These are phyloP conservation scores for Jackrogersella multiformis DNA, from an alignment of 495 filamentous ascomycete genomes.

Conservation along the genomic window DNA sequence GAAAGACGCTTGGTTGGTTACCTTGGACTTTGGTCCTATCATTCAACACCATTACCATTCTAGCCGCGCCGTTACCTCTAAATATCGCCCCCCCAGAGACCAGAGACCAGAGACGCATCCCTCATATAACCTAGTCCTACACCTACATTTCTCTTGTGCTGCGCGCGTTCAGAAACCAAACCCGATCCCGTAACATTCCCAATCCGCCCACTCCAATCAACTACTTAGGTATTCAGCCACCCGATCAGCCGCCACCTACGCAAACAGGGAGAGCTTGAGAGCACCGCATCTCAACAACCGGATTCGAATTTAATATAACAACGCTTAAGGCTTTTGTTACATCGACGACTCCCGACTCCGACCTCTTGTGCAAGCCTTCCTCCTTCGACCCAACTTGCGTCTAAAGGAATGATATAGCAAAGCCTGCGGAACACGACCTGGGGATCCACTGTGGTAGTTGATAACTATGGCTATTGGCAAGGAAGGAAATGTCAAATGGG, in stretches of 20 bases:
- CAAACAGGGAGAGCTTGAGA: neutral
- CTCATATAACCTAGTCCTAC: neutral
- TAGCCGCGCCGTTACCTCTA: slow-evolving; percentile 14
- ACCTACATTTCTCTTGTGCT: slow-evolving; percentile 12
- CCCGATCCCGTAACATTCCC: slow-evolving; percentile 34
- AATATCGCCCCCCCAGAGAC: slow-evolving; percentile 14
- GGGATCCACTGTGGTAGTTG: slow-evolving; percentile 14
- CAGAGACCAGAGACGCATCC: slow-evolving; percentile 16
- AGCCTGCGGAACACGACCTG: slow-evolving; percentile 5
- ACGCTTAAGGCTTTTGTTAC: too few species aligned
- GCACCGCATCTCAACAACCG: neutral
- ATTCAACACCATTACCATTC: slow-evolving; percentile 8
- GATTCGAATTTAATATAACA: too few species aligned
- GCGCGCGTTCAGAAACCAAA: slow-evolving; percentile 24
- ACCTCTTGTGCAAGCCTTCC: neutral
- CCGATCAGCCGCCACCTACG: slow-evolving; percentile 7
- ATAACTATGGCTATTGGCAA: slow-evolving; percentile 52
- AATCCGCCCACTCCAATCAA: slow-evolving; percentile 10
- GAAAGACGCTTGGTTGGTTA: neutral
- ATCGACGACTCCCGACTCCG: neutral
- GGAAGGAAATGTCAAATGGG: slow-evolving; percentile 73
- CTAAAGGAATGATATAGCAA: slow-evolving; percentile 44
- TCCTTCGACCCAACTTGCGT: neutral
- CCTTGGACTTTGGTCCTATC: slow-evolving; percentile 9
- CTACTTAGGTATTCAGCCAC: neutral